Evolutionary conservation across 2,329 filamentous ascomycete species (phyloP).

Genomic region (Sporothrix luriei): DNA sequence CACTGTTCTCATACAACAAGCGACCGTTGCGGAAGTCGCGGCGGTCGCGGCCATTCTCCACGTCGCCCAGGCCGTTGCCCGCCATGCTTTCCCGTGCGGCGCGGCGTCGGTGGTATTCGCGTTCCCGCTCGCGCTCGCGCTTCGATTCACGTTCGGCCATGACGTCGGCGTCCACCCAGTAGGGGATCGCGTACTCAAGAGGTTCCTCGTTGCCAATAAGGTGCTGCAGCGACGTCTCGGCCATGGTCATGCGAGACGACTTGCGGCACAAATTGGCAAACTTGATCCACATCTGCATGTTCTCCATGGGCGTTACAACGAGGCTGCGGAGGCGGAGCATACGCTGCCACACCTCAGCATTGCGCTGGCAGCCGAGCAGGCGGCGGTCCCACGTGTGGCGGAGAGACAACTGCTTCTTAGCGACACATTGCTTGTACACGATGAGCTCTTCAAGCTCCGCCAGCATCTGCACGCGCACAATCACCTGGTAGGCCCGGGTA

Average conservation of each 20-base stretch:
- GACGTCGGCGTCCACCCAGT: constrained; percentile 51
- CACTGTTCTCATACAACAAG: constrained; percentile 31
- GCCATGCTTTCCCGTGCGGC: constrained; percentile 28
- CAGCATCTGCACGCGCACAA: constrained; percentile 98
- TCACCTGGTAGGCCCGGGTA: constrained; percentile 95
- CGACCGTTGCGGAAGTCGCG: constrained; percentile 34
- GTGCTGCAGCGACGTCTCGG: constrained; percentile 90
- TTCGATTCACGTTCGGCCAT: constrained; percentile 37
- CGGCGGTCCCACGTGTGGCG: constrained; percentile 94
- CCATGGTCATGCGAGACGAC: constrained; percentile 88
- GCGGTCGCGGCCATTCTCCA: constrained; percentile 27
- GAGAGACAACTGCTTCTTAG: constrained; percentile 87
- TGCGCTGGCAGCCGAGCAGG: constrained; percentile 90
- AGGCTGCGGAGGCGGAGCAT: constrained; percentile 94
- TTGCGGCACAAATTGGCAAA: constrained; percentile 98
- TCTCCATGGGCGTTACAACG: constrained; percentile 88
- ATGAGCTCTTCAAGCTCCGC: constrained; percentile 98
- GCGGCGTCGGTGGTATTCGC: constrained; percentile 32
- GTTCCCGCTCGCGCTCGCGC: constrained; percentile 33
- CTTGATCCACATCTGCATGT: constrained; percentile 99
- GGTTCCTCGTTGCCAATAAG: constrained; percentile 74
- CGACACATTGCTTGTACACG: constrained; percentile 91
- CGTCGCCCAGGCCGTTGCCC: constrained; percentile 16
- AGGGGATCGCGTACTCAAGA: constrained; percentile 63
- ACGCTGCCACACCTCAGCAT: constrained; percentile 97